These are phyloP conservation scores for Tuber melanosporum DNA, from an alignment of 495 filamentous ascomycete genomes.

Conservation along the genomic window DNA sequence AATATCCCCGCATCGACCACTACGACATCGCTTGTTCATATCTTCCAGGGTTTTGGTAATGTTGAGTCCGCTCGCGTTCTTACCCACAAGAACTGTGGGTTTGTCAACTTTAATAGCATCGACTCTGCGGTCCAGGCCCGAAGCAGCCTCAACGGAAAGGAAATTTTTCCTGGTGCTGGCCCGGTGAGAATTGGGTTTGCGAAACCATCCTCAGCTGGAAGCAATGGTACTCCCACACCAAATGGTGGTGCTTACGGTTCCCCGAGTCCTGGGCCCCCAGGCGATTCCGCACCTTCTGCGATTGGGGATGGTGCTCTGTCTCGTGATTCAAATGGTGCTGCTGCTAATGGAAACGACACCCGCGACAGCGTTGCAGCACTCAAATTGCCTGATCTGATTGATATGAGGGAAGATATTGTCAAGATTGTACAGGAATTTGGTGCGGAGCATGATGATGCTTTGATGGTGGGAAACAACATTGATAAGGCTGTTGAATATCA, in stretches of 20 bases:
- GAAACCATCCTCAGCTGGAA: constrained; percentile 82
- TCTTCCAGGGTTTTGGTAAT: constrained; percentile 83
- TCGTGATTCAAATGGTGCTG: constrained; percentile 31
- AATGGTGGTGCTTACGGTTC: constrained; percentile 79
- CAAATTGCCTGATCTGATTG: constrained; percentile 62
- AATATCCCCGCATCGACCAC: constrained; percentile 98
- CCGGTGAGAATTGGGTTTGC: constrained; percentile 94
- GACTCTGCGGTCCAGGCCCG: constrained; percentile 87
- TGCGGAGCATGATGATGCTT: constrained; percentile 70
- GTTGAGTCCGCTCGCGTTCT: constrained; percentile 89
- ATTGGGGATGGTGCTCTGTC: constrained; percentile 40
- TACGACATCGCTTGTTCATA: constrained; percentile 81
- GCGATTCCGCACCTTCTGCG: constrained; percentile 44
- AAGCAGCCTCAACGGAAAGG: constrained; percentile 81
- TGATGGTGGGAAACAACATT: constrained; percentile 65
- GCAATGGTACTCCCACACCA: constrained; percentile 66
- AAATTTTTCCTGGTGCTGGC: constrained; percentile 95
- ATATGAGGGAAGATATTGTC: constrained; percentile 74
- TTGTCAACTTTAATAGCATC: constrained; percentile 89
- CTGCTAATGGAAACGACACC: constrained; percentile 43
- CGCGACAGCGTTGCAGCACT: constrained; percentile 50
- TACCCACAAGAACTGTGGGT: constrained; percentile 98
- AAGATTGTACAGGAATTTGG: constrained; percentile 85
- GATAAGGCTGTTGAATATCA: constrained; percentile 68
- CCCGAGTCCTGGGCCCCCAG: constrained; percentile 81